Evolutionary conservation across 228 moss, liverwort and hornwort species (phyloP).

Genomic region (Sphagnum fallax): DNA sequence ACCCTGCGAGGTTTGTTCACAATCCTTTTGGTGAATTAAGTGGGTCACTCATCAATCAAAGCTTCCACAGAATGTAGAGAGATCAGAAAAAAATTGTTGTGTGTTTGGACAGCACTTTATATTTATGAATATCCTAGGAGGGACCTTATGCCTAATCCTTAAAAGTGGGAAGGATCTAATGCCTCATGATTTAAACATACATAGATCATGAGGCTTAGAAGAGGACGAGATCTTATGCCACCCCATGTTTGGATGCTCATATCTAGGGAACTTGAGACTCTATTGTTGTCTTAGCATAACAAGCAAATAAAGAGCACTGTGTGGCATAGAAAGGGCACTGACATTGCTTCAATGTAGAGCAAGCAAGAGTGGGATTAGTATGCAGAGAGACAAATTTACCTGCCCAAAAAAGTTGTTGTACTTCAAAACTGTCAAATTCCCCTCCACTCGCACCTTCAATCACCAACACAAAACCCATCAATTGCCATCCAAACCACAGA

Average conservation of each 20-base stretch:
- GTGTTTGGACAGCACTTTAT: too few species aligned
- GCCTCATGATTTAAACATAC: not conserved
- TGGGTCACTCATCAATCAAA: not conserved
- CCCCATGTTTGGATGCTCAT: not conserved
- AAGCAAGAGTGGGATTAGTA: not conserved
- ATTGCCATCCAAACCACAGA: not conserved
- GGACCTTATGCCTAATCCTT: not conserved
- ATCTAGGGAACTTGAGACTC: not conserved
- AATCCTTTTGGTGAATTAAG: not conserved
- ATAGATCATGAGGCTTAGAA: too few species aligned
- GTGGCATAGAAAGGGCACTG: not conserved
- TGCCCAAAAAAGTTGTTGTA: constrained; percentile 33
- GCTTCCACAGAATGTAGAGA: too few species aligned
- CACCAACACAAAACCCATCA: not conserved
- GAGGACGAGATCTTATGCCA: too few species aligned
- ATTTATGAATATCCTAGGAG: not conserved
- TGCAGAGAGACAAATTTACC: constrained; percentile 8
- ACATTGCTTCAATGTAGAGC: not conserved
- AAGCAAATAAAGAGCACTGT: not conserved
- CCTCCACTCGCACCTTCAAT: constrained; percentile 21
- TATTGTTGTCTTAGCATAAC: not conserved
- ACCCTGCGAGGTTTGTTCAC: constrained; percentile 15
- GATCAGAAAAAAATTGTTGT: too few species aligned
- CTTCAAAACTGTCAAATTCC: constrained; percentile 22
- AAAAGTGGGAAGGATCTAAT: not conserved